Evolutionary conservation across 176 grass and related monocot genomes (phyloP), one percentile per base, ranked within the genome.

Genomic region (Elymus sibiricus): DNA sequence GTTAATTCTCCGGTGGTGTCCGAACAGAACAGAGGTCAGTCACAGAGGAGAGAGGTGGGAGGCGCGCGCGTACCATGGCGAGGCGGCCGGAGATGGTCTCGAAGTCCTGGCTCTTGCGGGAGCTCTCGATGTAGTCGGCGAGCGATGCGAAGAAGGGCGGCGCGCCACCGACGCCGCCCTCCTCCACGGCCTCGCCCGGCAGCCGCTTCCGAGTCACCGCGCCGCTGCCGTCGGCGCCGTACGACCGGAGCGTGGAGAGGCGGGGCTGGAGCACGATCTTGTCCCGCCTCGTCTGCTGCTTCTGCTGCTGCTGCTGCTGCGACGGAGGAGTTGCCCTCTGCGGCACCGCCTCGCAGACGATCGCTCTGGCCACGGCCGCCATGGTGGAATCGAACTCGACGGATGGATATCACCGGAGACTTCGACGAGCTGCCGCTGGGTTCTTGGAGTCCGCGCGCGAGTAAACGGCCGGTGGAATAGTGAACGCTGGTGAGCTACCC

Each of bases 81-180:
- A 98, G 85, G 86, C 97, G 97, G 42, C 97, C 97, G 53, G 92
- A 92, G 84, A 95, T 88, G 88, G 83, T 95, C 88, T 98, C 97
- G 86, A 95, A 94, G 69, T 98, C 92, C 28, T 95, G 92, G 88
- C 92, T 95, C 92, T 91, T 98, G 74, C 92, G 94, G 29, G 92
- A 79, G 88, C 88, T 98, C 88, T 98, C 97, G 87, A 98, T 90
- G 90, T 98, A 98, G 70, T 98, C 86, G 1, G 90, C 92, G 5
- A 98, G 93, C 65, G 97, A 98, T 11, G 88, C 90, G 84, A 98
- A 98, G 94, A 98, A 98, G 7, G 89, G 76, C 4, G 97, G 65
- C 10, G 74, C 60, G 15, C 64, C 77, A 6, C 26, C 74, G 76
- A 21, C 38, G 0, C 75, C 49, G 3, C 5, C 43, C 1, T 29